phyloP scores from a whole-genome alignment of 23 red algal species.

The Agarophyton chilense region DNA sequence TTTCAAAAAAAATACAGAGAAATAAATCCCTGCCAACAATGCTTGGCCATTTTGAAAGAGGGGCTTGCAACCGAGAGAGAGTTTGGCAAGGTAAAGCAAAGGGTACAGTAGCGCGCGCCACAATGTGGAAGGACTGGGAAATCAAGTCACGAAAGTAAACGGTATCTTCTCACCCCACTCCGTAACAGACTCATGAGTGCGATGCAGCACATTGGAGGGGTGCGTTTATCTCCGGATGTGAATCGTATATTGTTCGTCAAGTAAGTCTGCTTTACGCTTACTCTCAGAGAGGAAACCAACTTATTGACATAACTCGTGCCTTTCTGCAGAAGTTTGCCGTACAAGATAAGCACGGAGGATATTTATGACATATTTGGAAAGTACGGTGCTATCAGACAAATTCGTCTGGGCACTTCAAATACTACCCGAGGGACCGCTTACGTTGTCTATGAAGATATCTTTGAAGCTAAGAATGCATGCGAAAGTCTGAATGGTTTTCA shows the following conservation, averaged over 20 bases:
- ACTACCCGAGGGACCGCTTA: constrained; percentile 87
- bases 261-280: constrained; percentile 4
- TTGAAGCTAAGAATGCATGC: constrained; percentile 82
- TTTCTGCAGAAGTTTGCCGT: constrained; percentile 76
- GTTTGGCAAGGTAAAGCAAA: no score
- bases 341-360: constrained; percentile 81
- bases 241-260: constrained; percentile 84
- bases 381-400: constrained; percentile 88
- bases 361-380: constrained; percentile 94
- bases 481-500: constrained; percentile 91
- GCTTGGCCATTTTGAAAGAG: no score
- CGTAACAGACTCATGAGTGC: background rate
- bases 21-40: no score
- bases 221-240: constrained; percentile 79
- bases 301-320: no score
- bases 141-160: background rate
- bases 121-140: no score
- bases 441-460: constrained; percentile 90
- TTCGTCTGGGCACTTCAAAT: constrained; percentile 77
- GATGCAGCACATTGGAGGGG: background rate
- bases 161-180: background rate
- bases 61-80: no score
- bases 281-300: background rate
- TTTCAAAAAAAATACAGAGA: no score
- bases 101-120: no score